phyloP scores from a whole-genome alignment of 257 asterid species.

The Linaria vulgaris region DNA sequence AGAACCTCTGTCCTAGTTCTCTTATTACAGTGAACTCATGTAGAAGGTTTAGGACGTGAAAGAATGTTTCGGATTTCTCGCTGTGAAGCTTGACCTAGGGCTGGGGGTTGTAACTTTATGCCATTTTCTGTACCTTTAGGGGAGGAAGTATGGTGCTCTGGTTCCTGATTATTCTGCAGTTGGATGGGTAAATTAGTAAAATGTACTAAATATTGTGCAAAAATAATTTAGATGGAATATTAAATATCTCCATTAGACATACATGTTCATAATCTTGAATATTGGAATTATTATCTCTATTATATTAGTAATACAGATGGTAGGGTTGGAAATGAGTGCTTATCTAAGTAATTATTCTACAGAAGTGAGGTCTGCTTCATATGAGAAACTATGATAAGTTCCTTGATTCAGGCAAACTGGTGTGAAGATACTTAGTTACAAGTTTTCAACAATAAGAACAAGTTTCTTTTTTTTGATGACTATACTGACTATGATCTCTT shows the following conservation, averaged over 20 bases:
- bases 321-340: conserved; percentile 10
- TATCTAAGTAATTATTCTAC: conserved; percentile 15
- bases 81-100: neutral
- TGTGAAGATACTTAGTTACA: too few relatives aligned
- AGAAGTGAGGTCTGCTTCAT: conserved; percentile 8
- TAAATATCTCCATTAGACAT: conserved; percentile 7
- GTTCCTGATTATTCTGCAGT: conserved; percentile 6
- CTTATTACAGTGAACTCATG: conserved; percentile 2
- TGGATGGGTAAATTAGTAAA: neutral
- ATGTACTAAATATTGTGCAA: conserved; percentile 8
- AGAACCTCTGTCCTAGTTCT: conserved; percentile 10
- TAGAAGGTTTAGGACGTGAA: conserved; percentile 8
- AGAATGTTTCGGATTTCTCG: neutral
- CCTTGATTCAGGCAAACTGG: conserved; percentile 14
- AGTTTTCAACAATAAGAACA: neutral
- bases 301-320: neutral
- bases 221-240: conserved; percentile 3
- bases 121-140: neutral
- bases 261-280: conserved; percentile 17
- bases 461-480: conserved; percentile 9
- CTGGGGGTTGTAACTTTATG: neutral
- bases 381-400: conserved; percentile 19
- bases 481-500: conserved; percentile 12
- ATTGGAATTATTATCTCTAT: neutral
- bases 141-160: conserved; percentile 13